phyloP scores from a whole-genome alignment of 2,329 filamentous ascomycete species.

The Alternaria angustiovoidea region DNA sequence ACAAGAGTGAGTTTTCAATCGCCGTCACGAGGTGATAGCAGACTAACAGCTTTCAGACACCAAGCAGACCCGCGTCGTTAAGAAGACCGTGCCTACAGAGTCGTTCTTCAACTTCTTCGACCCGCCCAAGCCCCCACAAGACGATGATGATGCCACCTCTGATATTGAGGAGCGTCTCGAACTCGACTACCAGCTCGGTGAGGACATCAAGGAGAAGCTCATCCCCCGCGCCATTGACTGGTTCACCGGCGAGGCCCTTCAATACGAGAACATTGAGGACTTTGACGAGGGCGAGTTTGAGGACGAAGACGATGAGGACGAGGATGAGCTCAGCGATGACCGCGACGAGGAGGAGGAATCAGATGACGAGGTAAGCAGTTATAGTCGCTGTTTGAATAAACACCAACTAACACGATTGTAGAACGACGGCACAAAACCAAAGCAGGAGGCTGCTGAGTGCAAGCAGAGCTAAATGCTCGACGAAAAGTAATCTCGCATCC shows the following conservation, averaged over 20 bases:
- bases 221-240: slow-evolving; percentile 98
- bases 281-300: slow-evolving; percentile 83
- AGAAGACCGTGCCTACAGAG: slow-evolving; percentile 98
- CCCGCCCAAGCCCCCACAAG: slow-evolving; percentile 83
- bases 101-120: slow-evolving; percentile 99
- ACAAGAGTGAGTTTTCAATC: slow-evolving; percentile 80
- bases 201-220: slow-evolving; percentile 99
- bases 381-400: not conserved
- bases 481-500: slow-evolving; percentile 5
- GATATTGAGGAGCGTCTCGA: slow-evolving; percentile 98
- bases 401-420: slow-evolving; percentile 28
- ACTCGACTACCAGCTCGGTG: slow-evolving; percentile 97
- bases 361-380: slow-evolving; percentile 50
- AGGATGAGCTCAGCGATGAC: slow-evolving; percentile 84
- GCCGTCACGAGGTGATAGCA: not conserved
- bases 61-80: slow-evolving; percentile 98
- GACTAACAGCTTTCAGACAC: slow-evolving; percentile 71
- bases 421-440: slow-evolving; percentile 55
- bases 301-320: slow-evolving; percentile 92
- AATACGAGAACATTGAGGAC: slow-evolving; percentile 92
- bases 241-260: slow-evolving; percentile 98
- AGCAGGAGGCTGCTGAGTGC: slow-evolving; percentile 56
- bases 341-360: slow-evolving; percentile 73
- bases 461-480: slow-evolving; percentile 52
- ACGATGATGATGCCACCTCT: slow-evolving; percentile 77